phyloP scores from a whole-genome alignment of 2,329 filamentous ascomycete species.

The Ophioceras dolichostomum region DNA sequence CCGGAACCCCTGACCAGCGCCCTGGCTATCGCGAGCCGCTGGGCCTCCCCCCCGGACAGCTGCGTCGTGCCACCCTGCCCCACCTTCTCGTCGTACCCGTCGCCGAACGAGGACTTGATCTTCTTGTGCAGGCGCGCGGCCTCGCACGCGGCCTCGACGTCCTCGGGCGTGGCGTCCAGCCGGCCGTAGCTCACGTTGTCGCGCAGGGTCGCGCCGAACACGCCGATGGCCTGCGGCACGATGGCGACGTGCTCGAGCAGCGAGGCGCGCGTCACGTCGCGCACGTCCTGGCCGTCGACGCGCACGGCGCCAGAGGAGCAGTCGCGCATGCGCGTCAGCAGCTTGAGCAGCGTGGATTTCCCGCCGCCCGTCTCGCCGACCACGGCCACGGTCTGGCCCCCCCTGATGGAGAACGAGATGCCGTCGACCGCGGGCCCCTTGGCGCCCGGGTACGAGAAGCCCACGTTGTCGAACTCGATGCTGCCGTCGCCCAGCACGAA shows the following conservation, averaged over 20 bases:
- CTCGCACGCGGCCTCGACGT: constrained; percentile 47
- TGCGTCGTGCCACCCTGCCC: constrained; percentile 32
- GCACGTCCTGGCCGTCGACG: constrained; percentile 48
- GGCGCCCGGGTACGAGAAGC: neutral
- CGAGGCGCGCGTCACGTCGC: constrained; percentile 42
- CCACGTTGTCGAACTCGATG: neutral
- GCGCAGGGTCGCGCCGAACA: constrained; percentile 53
- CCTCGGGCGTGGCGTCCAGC: constrained; percentile 45
- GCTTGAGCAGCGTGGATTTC: constrained; percentile 49
- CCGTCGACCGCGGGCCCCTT: constrained; percentile 1
- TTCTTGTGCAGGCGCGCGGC: constrained; percentile 53
- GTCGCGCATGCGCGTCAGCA: constrained; percentile 50
- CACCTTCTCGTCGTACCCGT: constrained; percentile 33
- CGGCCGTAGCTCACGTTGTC: constrained; percentile 51
- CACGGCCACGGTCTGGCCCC: constrained; percentile 37
- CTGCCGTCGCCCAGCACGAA: neutral
- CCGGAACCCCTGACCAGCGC: constrained; percentile 17
- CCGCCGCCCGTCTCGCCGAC: constrained; percentile 51
- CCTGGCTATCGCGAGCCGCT: constrained; percentile 33
- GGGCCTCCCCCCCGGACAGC: constrained; percentile 37
- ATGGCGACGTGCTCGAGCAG: constrained; percentile 47
- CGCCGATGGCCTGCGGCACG: constrained; percentile 50
- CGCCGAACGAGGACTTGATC: constrained; percentile 40
- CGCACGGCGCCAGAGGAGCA: constrained; percentile 37
- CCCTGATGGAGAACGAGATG: constrained; percentile 1